Evolutionary conservation across 768 basidiomycete species (phyloP), one percentile per base, ranked within the genome.

Genomic region (Pholiota molesta): DNA sequence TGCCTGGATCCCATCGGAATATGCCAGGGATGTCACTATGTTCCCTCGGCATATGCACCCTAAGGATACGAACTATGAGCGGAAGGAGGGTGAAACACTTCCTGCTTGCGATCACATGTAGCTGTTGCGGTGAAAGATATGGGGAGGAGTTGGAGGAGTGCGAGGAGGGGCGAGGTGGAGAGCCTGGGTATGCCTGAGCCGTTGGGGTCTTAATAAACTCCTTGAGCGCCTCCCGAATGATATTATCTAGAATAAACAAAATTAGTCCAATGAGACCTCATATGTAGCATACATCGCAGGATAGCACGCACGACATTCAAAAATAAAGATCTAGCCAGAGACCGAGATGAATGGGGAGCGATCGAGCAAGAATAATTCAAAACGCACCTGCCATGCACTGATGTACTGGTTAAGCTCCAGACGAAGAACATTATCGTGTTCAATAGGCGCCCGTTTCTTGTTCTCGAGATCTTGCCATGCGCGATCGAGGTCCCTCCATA

Each of bases 381-480:
- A 56, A 75, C 85, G 66, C 69, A 94, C 89, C 83, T 92, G 90
- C 94, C 95, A 97, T 35, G 89, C 88, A 69, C 91, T 88, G 49
- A 89, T 87, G 71, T 91, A 95, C 60, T 88, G 75, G 47, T 82
- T 81, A 37, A 82, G 74, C 52, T 81, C 79, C 9, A 68, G 49
- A 26, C 71, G 70, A 6, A 75, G 72, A 31, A 75, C 74, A 21
- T 78, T 77, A 26, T 78, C 73, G 60, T 71, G 71, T 49, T 68
- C 69, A 31, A 67, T 49, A 33, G 71, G 65, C 35, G 68, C 68
- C 45, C 79, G 75, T 47, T 85, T 80, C 62, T 95, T 76, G 8
- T 74, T 72, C 42, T 94, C 92, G 54, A 97, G 88, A 45, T 94
- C 92, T 37, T 90, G 83, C 94, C 94, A 96, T 66, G 87, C 92